phyloP scores from a whole-genome alignment of 2,329 filamentous ascomycete species.

The Microsporum audouinii region DNA sequence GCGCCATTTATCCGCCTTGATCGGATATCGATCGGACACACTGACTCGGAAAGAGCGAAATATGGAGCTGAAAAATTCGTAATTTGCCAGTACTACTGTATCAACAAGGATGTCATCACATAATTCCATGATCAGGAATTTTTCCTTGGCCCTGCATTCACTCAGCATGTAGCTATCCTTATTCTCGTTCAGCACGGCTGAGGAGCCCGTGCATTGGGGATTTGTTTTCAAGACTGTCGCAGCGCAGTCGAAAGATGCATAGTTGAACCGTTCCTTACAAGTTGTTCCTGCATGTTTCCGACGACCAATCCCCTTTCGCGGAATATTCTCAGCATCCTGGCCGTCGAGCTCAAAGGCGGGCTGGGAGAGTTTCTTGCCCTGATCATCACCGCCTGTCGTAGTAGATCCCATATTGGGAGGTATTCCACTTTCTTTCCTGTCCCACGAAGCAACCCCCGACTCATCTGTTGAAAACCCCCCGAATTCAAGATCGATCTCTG shows the following conservation, averaged over 20 bases:
- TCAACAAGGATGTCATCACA: slow-evolving; percentile 81
- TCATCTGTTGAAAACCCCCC: slow-evolving; percentile 46
- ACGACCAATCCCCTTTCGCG: slow-evolving; percentile 44
- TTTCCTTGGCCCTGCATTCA: slow-evolving; percentile 74
- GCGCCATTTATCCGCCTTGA: slow-evolving; percentile 85
- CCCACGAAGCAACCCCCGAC: slow-evolving; percentile 25
- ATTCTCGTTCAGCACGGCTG: slow-evolving; percentile 84
- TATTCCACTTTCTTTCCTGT: slow-evolving; percentile 14
- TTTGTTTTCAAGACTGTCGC: slow-evolving; percentile 89
- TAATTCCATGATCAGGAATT: slow-evolving; percentile 88
- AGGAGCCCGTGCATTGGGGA: slow-evolving; percentile 71
- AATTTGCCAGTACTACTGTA: slow-evolving; percentile 94
- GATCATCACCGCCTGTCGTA: slow-evolving; percentile 19
- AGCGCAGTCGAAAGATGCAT: slow-evolving; percentile 92
- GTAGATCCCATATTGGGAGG: slow-evolving; percentile 20
- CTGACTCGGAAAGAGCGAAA: slow-evolving; percentile 82
- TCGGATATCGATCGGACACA: slow-evolving; percentile 87
- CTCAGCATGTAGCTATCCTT: slow-evolving; percentile 98
- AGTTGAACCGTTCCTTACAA: slow-evolving; percentile 95
- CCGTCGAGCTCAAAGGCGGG: slow-evolving; percentile 10
- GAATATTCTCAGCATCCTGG: slow-evolving; percentile 9
- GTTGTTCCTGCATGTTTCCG: slow-evolving; percentile 94
- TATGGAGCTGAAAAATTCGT: slow-evolving; percentile 98
- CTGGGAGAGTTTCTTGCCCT: background rate
- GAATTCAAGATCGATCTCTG: slow-evolving; percentile 70